A percentile compares a stretch with the other conserved stretches of the same genome.
phyloP scores from a whole-genome alignment of 2,329 filamentous ascomycete genomes.

The Penicillium rolfsii region DNA sequence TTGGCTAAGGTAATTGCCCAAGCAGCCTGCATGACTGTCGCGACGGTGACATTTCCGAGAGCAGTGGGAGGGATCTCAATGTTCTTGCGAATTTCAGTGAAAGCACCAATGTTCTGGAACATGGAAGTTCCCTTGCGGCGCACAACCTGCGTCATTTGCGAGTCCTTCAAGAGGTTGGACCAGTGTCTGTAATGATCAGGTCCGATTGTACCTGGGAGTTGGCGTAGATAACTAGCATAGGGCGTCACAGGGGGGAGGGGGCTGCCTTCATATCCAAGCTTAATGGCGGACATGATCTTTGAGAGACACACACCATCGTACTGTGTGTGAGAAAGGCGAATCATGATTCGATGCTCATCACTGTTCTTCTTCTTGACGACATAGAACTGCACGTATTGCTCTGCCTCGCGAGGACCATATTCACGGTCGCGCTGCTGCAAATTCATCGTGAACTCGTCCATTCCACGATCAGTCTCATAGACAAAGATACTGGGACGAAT shows the following conservation, averaged over 20 bases:
- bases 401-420: conserved; percentile 60
- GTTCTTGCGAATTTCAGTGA: conserved; percentile 40
- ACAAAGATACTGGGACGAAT: conserved; percentile 57
- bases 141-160: conserved; percentile 53
- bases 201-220: conserved; percentile 44
- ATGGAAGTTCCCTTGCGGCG: conserved; percentile 39
- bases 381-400: conserved; percentile 64
- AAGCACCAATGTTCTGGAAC: conserved; percentile 42
- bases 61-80: conserved; percentile 50
- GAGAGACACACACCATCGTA: conserved; percentile 71
- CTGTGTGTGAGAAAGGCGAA: conserved; percentile 69
- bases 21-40: conserved; percentile 67
- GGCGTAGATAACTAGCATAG: conserved; percentile 53
- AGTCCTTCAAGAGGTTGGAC: conserved; percentile 60
- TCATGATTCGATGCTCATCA: conserved; percentile 53
- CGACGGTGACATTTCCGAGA: conserved; percentile 62
- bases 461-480: conserved; percentile 56
- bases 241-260: conserved; percentile 46
- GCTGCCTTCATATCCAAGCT: conserved; percentile 54
- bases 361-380: conserved; percentile 51
- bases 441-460: conserved; percentile 58
- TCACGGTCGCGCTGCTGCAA: conserved; percentile 61
- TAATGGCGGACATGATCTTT: conserved; percentile 63
- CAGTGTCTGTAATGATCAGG: conserved; percentile 62
- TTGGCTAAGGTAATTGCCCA: conserved; percentile 67